Evolutionary conservation across 805 yeast genomes (phyloP).

Genomic region (Wickerhamomyces alni): DNA sequence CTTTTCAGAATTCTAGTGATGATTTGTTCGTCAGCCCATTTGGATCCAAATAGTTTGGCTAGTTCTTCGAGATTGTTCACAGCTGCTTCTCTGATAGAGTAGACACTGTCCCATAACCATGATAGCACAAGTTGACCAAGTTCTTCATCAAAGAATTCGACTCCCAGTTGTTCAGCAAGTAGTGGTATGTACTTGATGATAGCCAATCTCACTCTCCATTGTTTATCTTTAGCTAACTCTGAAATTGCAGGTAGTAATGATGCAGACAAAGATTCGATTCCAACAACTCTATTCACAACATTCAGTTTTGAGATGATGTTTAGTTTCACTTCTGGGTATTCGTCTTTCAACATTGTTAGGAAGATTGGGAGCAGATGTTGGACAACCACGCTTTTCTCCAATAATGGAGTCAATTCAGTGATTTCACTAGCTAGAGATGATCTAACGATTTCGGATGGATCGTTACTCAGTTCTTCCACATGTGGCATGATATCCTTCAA

Average conservation of each 20-base stretch:
- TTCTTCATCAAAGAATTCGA: conserved; percentile 87
- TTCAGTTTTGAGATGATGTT: conserved; percentile 91
- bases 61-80: conserved; percentile 74
- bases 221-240: conserved; percentile 91
- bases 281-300: conserved; percentile 89
- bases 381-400: conserved; percentile 80
- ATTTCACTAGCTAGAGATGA: conserved; percentile 87
- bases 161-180: conserved; percentile 90
- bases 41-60: conserved; percentile 83
- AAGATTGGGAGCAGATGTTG: conserved; percentile 82
- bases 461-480: conserved; percentile 78
- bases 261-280: conserved; percentile 81
- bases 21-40: conserved; percentile 87
- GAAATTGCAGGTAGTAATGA: conserved; percentile 92
- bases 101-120: conserved; percentile 99
- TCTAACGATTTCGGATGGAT: conserved; percentile 89
- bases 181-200: conserved; percentile 95
- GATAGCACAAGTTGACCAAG: conserved; percentile 85
- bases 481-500: conserved; percentile 73
- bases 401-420: conserved; percentile 77
- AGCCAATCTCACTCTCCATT: conserved; percentile 97
- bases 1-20: conserved; percentile 63
- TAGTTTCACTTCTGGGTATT: conserved; percentile 91
- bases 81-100: conserved; percentile 94
- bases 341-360: conserved; percentile 91